A percentile compares a stretch with the other conserved stretches of the same genome.
phyloP scores from a whole-genome alignment of 352 stramenopile species.

The Globisporangium iwayamae region DNA sequence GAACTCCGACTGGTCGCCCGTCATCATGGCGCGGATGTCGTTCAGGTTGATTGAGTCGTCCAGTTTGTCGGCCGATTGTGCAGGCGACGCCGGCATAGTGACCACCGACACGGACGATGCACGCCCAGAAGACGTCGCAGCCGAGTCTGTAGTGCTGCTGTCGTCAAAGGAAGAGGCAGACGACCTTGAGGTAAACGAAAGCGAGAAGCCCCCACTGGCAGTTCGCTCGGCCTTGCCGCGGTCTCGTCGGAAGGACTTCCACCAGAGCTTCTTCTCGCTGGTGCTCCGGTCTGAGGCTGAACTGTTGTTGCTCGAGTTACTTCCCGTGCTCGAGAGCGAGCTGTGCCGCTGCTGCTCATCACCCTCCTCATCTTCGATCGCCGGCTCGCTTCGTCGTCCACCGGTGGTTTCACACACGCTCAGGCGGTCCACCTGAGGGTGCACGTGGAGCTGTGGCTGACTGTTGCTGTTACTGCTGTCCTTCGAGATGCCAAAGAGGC shows the following conservation, averaged over 20 bases:
- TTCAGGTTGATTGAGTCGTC: constrained; percentile 59
- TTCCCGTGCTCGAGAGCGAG: constrained; percentile 12
- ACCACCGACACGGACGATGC: constrained; percentile 11
- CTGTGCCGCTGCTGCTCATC: constrained; percentile 14
- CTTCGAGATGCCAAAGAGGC: constrained; percentile 48
- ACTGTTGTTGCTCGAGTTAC: constrained; percentile 25
- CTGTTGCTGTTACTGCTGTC: constrained; percentile 32
- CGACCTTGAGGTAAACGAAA: constrained; percentile 39
- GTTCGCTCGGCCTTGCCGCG: constrained; percentile 58
- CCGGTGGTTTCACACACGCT: constrained; percentile 19
- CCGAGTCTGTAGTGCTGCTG: constrained; percentile 9
- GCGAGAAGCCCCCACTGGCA: constrained; percentile 56
- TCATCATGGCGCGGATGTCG: constrained; percentile 48
- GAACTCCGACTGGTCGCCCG: constrained; percentile 48
- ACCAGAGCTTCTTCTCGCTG: constrained; percentile 72
- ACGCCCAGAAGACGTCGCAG: constrained; percentile 6
- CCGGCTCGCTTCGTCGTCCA: constrained; percentile 26
- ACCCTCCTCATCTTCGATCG: constrained; percentile 17
- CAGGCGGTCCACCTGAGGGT: constrained; percentile 32
- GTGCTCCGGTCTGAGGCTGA: constrained; percentile 36
- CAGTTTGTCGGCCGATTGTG: constrained; percentile 28
- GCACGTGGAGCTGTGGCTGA: constrained; percentile 38
- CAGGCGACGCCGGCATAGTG: constrained; percentile 7
- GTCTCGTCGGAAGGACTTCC: constrained; percentile 59
- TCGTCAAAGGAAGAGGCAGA: constrained; percentile 25